Base-by-base conservation (phyloP, 495 filamentous ascomycete species). In the Tuber borchii region DNA sequence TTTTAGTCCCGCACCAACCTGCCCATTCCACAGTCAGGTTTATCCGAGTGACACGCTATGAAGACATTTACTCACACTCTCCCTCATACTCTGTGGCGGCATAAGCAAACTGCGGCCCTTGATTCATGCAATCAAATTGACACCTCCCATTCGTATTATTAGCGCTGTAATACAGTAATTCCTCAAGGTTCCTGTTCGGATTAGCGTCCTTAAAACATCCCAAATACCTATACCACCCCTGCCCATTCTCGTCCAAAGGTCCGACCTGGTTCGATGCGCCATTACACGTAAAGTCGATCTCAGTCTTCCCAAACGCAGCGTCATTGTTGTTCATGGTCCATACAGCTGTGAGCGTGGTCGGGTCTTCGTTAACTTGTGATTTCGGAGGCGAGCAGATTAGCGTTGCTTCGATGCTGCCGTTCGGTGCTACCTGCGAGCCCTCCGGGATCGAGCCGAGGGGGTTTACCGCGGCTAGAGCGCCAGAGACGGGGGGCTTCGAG, bases 401-500 rank as follows among this genome's bases (percentile, higher is more conserved):
- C 0, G 72, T 73, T 14, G 84, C 84, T 2, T 81, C 83, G 39
- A 73, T 79, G 40, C 70, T 83, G 40, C 77, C 44, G 12, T 81
- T 82, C 7, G 85, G 80, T 1, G 75, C 43, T 17, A 86, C 73
- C 43, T 77, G 81, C 1, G 84, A 83, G 2, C 85, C 85, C 72
- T 86, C 85, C 1, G 83, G 83, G 71, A 82, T 84, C 45, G 77
- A 85, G 22, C 73, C 83, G 16, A 83, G 78, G 0, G 81, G 79
- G 71, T 86, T 86, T 10, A 79, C 76, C 2, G 83, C 83, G 16
- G 83, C 84, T n/a, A 86, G 80, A 3, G 85, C 80, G 2, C 85
- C 84, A 16, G 83, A 80, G n/a, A 85, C 77, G 1, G 85, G 85
- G 0, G 85, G 85, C 56, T 86, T 86, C 2, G 85, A 86, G 26